These are phyloP conservation scores for Hypoxylon sp. DNA, from an alignment of 2,329 filamentous ascomycete species.

Conservation along the genomic window DNA sequence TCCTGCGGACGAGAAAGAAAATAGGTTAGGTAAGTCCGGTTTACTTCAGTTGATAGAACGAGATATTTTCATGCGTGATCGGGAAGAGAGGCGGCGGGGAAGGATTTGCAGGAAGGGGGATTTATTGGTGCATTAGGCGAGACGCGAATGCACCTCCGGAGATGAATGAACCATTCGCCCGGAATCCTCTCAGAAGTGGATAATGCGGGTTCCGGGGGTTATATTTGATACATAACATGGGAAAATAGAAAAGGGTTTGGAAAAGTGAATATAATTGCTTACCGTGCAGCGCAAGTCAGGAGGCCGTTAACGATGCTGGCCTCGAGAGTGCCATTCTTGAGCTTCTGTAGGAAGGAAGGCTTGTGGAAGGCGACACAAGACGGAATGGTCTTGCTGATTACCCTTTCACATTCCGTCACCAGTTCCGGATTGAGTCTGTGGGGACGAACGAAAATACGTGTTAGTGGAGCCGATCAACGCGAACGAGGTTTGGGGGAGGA, in stretches of 20 bases:
- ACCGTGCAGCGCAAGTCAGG: conserved; percentile 70
- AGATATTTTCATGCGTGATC: conserved; percentile 29
- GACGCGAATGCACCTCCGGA: conserved; percentile 43
- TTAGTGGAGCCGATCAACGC: conserved; percentile 47
- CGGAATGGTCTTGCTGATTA: conserved; percentile 71
- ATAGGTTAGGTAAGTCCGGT: conserved; percentile 36
- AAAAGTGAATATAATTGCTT: conserved; percentile 54
- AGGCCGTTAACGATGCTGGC: conserved; percentile 70
- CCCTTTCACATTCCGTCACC: conserved; percentile 70
- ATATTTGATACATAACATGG: conserved; percentile 26
- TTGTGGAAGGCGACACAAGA: conserved; percentile 74
- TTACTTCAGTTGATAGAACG: conserved; percentile 19
- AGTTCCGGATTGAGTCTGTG: conserved; percentile 68
- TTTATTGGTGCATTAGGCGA: conserved; percentile 44
- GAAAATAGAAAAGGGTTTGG: conserved; percentile 31
- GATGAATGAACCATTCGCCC: conserved; percentile 45
- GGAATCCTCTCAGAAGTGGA: conserved; percentile 40
- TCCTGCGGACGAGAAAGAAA: conserved; percentile 55
- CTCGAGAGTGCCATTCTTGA: conserved; percentile 69
- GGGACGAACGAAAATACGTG: conserved; percentile 44
- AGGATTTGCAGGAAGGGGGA: conserved; percentile 19
- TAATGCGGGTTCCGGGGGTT: conserved; percentile 39
- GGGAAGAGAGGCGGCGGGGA: conserved; percentile 35
- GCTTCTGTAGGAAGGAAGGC: conserved; percentile 71
- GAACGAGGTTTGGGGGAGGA: conserved; percentile 41